Base-by-base conservation (phyloP, 2,329 filamentous ascomycete genomes). In the Calonectria crousiana region DNA sequence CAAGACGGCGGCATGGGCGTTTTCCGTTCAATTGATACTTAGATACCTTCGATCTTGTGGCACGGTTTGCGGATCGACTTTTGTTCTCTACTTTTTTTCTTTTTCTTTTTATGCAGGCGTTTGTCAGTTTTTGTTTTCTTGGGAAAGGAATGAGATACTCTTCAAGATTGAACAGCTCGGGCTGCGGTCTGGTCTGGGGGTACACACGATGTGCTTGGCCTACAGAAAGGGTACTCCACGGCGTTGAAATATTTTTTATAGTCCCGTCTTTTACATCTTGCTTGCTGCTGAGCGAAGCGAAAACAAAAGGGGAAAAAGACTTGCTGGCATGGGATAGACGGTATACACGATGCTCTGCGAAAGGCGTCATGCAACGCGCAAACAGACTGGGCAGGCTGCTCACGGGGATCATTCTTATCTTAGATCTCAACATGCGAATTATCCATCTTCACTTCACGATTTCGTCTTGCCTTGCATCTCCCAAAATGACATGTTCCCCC, bases 21-120 rank as follows among this genome's bases (percentile, higher is more conserved):
- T 81, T 77, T 79, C 78, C 78, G 78, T 81, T 79, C 79, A 44
- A 78, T 80, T 81, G 79, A 81, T 80, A 79, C 65, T 78, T 49
- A 76, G 78, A 79, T 81, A 78, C 76, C 80, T 79, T 75, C 69
- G 76, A 81, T 76, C 65, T 75, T 71, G 77, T 74, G 75, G 74
- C 66, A 66, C 65, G 65, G 60, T 77, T 53, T 78, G 76, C 72
- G 71, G 74, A 78, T 79, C 79, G 74, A 74, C 60, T 72, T 73
- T 76, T 71, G 65, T 44, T 60, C 20, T 47, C 56, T 26, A 23
- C 23, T 53, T 60, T 53, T 70, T 71, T 34, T 34, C 14, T 73
- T 70, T 65, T 71, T 75, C 76, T 62, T 71, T 66, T 34, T 69
- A 66, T 58, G 18, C 23, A 53, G 58, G 65, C 41, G 68, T 74